phyloP scores from a whole-genome alignment of 1,139 yeast genomes.

The Blastobotrys capitulatus region DNA sequence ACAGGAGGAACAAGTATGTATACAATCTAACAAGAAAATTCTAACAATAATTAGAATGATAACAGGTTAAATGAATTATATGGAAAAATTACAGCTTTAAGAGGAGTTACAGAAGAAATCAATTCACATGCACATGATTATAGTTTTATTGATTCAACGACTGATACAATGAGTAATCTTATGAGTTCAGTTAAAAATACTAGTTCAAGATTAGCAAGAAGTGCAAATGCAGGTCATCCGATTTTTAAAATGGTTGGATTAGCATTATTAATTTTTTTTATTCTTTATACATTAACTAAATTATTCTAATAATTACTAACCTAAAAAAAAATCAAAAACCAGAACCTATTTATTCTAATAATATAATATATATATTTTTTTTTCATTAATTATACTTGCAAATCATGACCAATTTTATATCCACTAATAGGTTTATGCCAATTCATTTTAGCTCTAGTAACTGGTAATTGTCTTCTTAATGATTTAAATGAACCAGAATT shows the following conservation, averaged over 20 bases:
- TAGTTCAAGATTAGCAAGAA: constrained; percentile 58
- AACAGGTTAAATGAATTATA: constrained; percentile 54
- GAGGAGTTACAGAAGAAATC: constrained; percentile 59
- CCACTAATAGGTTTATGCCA: constrained; percentile 65
- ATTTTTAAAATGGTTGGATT: constrained; percentile 52
- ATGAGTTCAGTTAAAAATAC: constrained; percentile 59
- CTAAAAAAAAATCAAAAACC: too few relatives aligned
- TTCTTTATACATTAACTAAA: constrained; percentile 62
- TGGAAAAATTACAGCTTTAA: constrained; percentile 52
- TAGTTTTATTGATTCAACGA: constrained; percentile 45
- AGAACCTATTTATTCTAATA: not conserved
- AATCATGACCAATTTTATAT: not conserved
- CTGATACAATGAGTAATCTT: constrained; percentile 51
- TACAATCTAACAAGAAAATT: not conserved
- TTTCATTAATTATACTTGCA: not conserved
- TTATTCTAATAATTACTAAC: constrained; percentile 35
- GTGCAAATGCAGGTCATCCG: constrained; percentile 52
- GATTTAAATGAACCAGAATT: constrained; percentile 79
- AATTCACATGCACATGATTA: constrained; percentile 57
- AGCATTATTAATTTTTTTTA: constrained; percentile 56
- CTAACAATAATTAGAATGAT: constrained; percentile 44
- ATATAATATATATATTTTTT: not conserved
- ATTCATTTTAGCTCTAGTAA: constrained; percentile 83
- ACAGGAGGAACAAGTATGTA: constrained; percentile 24
- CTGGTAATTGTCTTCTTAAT: constrained; percentile 85